These are phyloP conservation scores for Rostrohypoxylon terebratum DNA, from an alignment of 495 filamentous ascomycete genomes.

Conservation along the genomic window DNA sequence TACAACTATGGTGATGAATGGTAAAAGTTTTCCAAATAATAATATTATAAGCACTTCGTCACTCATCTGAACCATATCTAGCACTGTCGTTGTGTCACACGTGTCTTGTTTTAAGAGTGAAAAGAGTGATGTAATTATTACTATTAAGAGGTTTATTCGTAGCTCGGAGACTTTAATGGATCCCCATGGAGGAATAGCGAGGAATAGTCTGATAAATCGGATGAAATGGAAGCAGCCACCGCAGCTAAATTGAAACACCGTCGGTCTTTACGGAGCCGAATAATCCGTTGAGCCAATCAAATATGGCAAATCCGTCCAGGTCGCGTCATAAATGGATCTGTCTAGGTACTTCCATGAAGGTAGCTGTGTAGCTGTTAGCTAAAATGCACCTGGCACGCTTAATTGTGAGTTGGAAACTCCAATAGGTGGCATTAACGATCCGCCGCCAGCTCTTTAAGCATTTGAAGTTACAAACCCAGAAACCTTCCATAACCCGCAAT, in stretches of 20 bases:
- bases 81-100: no score
- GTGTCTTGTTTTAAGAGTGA: not conserved
- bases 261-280: conserved; percentile 19
- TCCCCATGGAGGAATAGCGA: not conserved
- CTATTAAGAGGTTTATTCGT: no score
- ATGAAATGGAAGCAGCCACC: not conserved
- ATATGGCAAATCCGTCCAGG: conserved; percentile 23
- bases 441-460: not conserved
- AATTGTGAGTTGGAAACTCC: conserved; percentile 21
- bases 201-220: not conserved
- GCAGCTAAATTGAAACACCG: not conserved
- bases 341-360: conserved; percentile 20
- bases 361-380: conserved; percentile 10
- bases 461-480: not conserved
- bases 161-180: not conserved
- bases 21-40: no score
- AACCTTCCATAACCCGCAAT: not conserved
- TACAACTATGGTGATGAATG: no score
- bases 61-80: no score
- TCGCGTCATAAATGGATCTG: conserved; percentile 41
- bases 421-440: conserved; percentile 45
- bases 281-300: conserved; percentile 39
- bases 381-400: conserved; percentile 14
- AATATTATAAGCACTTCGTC: no score
- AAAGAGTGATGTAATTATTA: no score